phyloP scores from a whole-genome alignment of 2,329 filamentous ascomycete genomes.

The Fusarium decemcellulare region DNA sequence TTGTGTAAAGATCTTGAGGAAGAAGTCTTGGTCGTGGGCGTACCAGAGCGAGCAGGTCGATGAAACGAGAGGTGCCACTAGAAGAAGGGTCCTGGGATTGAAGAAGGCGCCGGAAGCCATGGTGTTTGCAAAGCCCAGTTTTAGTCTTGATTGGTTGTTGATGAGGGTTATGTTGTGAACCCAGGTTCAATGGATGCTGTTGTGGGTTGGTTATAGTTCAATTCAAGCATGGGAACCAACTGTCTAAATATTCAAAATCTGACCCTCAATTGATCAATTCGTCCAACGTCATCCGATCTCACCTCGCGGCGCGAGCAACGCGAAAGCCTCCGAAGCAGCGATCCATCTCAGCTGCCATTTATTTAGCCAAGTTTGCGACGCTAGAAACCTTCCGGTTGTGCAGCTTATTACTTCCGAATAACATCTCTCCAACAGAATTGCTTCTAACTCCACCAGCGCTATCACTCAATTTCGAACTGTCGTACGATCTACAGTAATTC shows the following conservation, averaged over 20 bases:
- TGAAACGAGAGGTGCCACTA: constrained; percentile 62
- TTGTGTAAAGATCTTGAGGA: constrained; percentile 55
- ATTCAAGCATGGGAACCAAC: not conserved
- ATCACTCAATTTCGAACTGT: not conserved
- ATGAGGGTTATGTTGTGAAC: not conserved
- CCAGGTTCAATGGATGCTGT: not conserved
- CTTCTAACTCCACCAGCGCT: not conserved
- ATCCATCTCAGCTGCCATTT: constrained; percentile 10
- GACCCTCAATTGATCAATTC: not conserved
- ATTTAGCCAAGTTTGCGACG: constrained; percentile 1
- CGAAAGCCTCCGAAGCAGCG: constrained; percentile 32
- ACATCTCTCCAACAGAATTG: not conserved
- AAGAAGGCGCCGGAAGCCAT: constrained; percentile 58
- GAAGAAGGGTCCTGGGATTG: constrained; percentile 55
- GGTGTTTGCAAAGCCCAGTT: not conserved
- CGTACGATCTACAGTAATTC: constrained; percentile 24
- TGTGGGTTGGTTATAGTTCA: too few relatives aligned
- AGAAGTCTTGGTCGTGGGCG: constrained; percentile 60
- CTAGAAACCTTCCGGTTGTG: constrained; percentile 34
- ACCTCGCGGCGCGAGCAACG: constrained; percentile 7
- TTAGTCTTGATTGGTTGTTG: not conserved
- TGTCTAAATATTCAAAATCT: not conserved
- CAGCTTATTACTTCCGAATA: constrained; percentile 8
- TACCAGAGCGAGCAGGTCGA: constrained; percentile 62
- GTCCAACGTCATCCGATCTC: constrained; percentile 4